These are phyloP conservation scores for Neurospora tetrasperma DNA, from an alignment of 495 filamentous ascomycete species.

Conservation along the genomic window DNA sequence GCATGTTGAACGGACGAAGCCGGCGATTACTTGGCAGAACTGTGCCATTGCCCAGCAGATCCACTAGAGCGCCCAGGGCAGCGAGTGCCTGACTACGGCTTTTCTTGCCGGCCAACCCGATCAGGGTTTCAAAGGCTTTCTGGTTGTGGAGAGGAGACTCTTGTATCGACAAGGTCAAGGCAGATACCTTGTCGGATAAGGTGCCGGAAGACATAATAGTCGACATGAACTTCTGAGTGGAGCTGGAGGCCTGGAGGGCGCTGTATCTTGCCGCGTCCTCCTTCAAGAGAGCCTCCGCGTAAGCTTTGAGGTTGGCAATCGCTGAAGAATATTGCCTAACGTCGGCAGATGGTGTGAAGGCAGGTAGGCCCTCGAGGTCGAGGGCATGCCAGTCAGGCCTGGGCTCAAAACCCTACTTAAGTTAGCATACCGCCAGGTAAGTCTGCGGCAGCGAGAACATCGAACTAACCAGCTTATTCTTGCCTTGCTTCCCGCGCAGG, in stretches of 20 bases:
- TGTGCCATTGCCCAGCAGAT: conserved; percentile 81
- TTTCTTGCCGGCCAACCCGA: conserved; percentile 72
- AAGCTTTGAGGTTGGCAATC: conserved; percentile 60
- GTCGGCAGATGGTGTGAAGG: conserved; percentile 30
- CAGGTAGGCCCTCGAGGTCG: conserved; percentile 47
- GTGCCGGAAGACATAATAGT: conserved; percentile 97
- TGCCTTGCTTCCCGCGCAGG: conserved; percentile 11
- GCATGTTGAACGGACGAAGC: conserved; percentile 65
- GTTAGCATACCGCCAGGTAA: neutral
- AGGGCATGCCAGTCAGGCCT: conserved; percentile 78
- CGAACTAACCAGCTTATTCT: conserved; percentile 33
- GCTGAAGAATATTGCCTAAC: conserved; percentile 43
- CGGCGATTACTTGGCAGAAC: conserved; percentile 75
- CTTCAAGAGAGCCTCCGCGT: conserved; percentile 65
- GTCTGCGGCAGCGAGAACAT: neutral
- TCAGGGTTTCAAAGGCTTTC: conserved; percentile 74
- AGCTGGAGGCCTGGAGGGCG: conserved; percentile 45
- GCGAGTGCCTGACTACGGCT: conserved; percentile 90
- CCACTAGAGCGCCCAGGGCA: conserved; percentile 82
- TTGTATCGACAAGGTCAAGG: conserved; percentile 83
- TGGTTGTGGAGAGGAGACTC: conserved; percentile 90
- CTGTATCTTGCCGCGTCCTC: conserved; percentile 58
- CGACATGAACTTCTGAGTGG: conserved; percentile 85
- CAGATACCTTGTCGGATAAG: conserved; percentile 91
- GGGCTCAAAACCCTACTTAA: conserved; percentile 55